Evolutionary conservation across 495 filamentous ascomycete genomes (phyloP).

Genomic region (Neurospora hispaniola): DNA sequence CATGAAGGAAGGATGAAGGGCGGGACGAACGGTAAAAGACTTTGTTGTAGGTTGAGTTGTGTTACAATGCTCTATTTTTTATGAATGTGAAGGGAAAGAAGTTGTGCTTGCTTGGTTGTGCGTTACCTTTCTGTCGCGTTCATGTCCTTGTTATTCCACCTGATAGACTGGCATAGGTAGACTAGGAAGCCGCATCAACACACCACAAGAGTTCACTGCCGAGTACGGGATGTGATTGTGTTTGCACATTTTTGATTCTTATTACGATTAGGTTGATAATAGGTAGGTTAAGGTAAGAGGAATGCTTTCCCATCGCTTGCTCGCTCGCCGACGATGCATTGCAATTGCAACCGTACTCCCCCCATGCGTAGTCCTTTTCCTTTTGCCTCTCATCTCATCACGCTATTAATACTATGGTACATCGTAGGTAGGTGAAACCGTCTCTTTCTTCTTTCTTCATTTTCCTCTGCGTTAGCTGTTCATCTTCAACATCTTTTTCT

Average conservation of each 20-base stretch:
- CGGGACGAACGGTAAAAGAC: slow-evolving; percentile 27
- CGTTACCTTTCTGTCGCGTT: background rate
- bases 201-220: background rate
- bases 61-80: slow-evolving; percentile 14
- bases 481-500: background rate
- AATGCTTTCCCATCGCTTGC: background rate
- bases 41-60: slow-evolving; percentile 39
- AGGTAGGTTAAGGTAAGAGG: background rate
- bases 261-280: background rate
- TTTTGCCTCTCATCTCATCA: background rate
- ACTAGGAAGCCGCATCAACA: background rate
- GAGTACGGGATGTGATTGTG: background rate
- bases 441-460: background rate
- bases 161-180: background rate
- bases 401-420: background rate
- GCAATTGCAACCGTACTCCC: background rate
- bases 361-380: background rate
- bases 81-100: background rate
- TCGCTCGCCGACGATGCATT: background rate
- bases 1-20: slow-evolving; percentile 9
- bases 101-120: background rate
- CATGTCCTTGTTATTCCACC: background rate
- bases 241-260: background rate
- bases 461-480: background rate
- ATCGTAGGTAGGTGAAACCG: background rate